Conservation (phyloP, 805 yeast genomes). For the Zygoascus ofunaensis region DNA sequence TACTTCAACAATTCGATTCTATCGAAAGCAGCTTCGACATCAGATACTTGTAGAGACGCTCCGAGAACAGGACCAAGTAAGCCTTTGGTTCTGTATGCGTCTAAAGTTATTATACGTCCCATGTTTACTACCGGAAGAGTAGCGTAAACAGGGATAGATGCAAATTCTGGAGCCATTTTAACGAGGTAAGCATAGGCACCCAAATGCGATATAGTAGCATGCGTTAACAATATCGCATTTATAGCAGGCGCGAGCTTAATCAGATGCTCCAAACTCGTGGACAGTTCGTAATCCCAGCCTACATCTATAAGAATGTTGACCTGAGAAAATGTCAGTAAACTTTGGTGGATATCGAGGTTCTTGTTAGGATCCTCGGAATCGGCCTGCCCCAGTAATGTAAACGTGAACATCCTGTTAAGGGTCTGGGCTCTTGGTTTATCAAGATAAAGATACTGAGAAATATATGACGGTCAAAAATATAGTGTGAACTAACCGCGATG, state of each 20-base stretch:
- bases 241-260: conserved; percentile 25
- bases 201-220: conserved; percentile 66
- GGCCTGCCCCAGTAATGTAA: conserved; percentile 9
- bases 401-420: conserved; percentile 25
- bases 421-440: neutral
- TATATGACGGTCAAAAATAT: no score
- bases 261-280: conserved; percentile 14
- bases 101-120: conserved; percentile 81
- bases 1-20: conserved; percentile 60
- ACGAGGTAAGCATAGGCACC: conserved; percentile 73
- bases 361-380: neutral
- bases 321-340: conserved; percentile 27
- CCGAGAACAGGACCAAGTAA: conserved; percentile 56
- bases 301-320: conserved; percentile 29
- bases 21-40: conserved; percentile 76
- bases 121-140: conserved; percentile 84
- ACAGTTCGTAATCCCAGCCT: conserved; percentile 32
- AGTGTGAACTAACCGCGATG: no score
- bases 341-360: conserved; percentile 17
- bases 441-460: no score
- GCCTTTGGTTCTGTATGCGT: conserved; percentile 64
- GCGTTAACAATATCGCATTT: conserved; percentile 69
- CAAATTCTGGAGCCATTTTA: conserved; percentile 43
- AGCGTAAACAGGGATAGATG: conserved; percentile 68
- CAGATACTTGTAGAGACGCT: conserved; percentile 54